Evolutionary conservation across 2,329 filamentous ascomycete genomes (phyloP).

Genomic region (Penicillium crustosum): DNA sequence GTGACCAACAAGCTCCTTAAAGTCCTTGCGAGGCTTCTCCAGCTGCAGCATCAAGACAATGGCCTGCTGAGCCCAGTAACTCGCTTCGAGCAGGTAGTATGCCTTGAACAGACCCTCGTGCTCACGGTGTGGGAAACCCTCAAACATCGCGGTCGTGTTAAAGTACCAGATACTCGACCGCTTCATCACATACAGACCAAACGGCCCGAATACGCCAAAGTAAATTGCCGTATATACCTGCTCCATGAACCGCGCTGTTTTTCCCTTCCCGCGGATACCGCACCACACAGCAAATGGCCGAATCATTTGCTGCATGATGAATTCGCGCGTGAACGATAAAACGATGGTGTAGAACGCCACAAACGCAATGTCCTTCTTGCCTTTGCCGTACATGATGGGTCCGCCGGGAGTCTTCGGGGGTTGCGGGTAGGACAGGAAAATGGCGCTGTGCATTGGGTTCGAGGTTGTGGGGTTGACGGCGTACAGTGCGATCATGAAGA

Average conservation of each 20-base stretch:
- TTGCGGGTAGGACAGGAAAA: slow-evolving; percentile 87
- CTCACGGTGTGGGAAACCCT: slow-evolving; percentile 77
- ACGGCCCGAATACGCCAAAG: slow-evolving; percentile 78
- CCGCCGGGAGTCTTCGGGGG: slow-evolving; percentile 53
- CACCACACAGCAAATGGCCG: slow-evolving; percentile 69
- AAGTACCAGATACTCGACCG: slow-evolving; percentile 94
- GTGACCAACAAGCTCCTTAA: slow-evolving; percentile 87
- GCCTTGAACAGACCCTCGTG: slow-evolving; percentile 85
- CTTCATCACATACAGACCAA: slow-evolving; percentile 87
- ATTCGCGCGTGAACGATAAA: slow-evolving; percentile 89
- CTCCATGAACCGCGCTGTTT: slow-evolving; percentile 92
- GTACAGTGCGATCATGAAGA: slow-evolving; percentile 66
- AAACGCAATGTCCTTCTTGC: slow-evolving; percentile 80
- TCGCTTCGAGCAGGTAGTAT: slow-evolving; percentile 91
- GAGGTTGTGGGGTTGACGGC: slow-evolving; percentile 71
- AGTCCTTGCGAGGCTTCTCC: slow-evolving; percentile 93
- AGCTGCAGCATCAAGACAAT: slow-evolving; percentile 82
- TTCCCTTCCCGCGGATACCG: slow-evolving; percentile 69
- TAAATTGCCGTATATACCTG: slow-evolving; percentile 93
- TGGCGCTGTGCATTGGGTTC: slow-evolving; percentile 76
- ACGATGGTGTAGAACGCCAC: slow-evolving; percentile 87
- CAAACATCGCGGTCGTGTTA: slow-evolving; percentile 87
- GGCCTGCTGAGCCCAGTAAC: slow-evolving; percentile 93
- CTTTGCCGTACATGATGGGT: slow-evolving; percentile 78
- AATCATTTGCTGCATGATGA: slow-evolving; percentile 88